Conservation (phyloP, 441 rosid genomes). For the Euphorbia corollata region DNA sequence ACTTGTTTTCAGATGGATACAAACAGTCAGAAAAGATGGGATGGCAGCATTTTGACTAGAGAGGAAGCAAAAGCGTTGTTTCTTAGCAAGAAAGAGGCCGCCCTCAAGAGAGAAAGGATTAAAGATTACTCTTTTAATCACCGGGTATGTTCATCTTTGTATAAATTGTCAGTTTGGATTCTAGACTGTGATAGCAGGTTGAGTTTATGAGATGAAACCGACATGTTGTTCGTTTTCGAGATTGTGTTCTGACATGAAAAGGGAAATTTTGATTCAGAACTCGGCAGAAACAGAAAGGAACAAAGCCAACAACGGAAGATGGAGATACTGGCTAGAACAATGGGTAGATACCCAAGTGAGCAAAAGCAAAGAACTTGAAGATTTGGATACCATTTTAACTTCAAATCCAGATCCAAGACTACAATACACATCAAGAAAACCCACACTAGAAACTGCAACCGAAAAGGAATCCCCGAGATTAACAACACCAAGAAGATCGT, state of each 20-base stretch:
- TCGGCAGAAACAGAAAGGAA: conserved; percentile 71
- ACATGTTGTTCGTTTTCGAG: no score
- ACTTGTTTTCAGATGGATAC: conserved; percentile 47
- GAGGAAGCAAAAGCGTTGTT: conserved; percentile 59
- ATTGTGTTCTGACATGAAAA: not conserved
- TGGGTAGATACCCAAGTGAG: conserved; percentile 77
- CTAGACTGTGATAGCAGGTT: no score
- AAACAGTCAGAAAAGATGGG: conserved; percentile 63
- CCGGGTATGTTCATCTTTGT: conserved; percentile 35
- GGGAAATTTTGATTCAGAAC: conserved; percentile 34
- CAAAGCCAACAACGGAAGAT: conserved; percentile 47
- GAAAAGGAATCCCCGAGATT: no score
- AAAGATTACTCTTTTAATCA: conserved; percentile 57
- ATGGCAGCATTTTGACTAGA: conserved; percentile 69
- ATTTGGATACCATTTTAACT: conserved; percentile 47
- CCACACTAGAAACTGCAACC: no score
- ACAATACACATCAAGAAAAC: conserved; percentile 30
- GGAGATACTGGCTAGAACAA: conserved; percentile 79
- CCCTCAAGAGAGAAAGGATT: conserved; percentile 55
- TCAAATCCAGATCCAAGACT: conserved; percentile 34
- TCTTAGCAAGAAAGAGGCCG: conserved; percentile 66
- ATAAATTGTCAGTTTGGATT: no score
- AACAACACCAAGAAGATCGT: conserved; percentile 36
- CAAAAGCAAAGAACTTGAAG: conserved; percentile 73
- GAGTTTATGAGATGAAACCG: no score